phyloP scores from a whole-genome alignment of 768 basidiomycete species.

The Termitomyces sp. region DNA sequence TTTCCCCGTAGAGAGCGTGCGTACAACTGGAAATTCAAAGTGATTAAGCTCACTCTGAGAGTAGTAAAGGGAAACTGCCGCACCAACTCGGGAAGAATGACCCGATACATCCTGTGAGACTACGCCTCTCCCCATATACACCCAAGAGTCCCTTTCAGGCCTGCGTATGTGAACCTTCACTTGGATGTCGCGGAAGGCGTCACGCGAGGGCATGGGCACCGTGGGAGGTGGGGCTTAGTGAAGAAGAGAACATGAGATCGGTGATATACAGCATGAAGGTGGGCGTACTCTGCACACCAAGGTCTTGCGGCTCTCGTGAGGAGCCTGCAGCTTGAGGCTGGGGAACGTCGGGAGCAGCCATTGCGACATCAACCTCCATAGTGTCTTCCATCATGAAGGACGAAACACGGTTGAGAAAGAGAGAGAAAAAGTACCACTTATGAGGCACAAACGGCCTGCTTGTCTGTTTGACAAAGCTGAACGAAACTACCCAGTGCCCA shows the following conservation, averaged over 20 bases:
- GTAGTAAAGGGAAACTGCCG: constrained; percentile 21
- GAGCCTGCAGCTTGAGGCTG: constrained; percentile 13
- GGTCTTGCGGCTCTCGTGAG: constrained; percentile 15
- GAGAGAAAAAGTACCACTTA: not conserved
- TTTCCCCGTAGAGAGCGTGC: constrained; percentile 61
- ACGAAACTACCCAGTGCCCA: not conserved
- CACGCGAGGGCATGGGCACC: constrained; percentile 32
- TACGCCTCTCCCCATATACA: constrained; percentile 72
- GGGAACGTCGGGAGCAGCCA: constrained; percentile 13
- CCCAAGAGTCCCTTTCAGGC: constrained; percentile 77
- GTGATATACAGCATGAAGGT: not conserved
- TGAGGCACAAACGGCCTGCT: not conserved
- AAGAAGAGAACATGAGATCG: constrained; percentile 1
- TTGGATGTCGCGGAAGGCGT: constrained; percentile 69
- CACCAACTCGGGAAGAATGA: constrained; percentile 79
- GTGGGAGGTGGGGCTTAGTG: constrained; percentile 14
- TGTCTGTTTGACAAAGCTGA: not conserved
- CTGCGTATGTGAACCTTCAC: constrained; percentile 83
- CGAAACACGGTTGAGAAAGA: not conserved
- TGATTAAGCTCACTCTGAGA: not conserved
- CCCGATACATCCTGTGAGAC: constrained; percentile 73
- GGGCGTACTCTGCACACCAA: constrained; percentile 15
- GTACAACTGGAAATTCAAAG: constrained; percentile 43
- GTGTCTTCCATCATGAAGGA: constrained; percentile 30
- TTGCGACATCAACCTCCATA: constrained; percentile 41